Base-by-base conservation (phyloP, 805 yeast genomes). In the Clavispora santaluciae region DNA sequence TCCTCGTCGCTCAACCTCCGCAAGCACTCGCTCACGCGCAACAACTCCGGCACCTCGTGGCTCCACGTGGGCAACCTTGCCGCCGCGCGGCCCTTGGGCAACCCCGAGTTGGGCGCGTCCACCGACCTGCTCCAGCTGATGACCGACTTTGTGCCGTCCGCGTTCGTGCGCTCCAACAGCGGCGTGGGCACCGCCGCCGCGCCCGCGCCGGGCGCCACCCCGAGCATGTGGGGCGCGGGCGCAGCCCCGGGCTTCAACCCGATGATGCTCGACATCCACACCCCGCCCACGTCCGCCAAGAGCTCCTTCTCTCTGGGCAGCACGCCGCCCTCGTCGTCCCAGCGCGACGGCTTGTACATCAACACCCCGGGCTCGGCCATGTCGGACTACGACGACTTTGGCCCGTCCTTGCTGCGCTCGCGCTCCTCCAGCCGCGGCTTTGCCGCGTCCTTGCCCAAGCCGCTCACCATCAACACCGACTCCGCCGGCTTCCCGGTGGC, bases 71-170 rank as follows among this genome's bases (percentile, higher is more conserved):
- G 75, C 4, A 69, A 68, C 48, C 56, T 68, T 42, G 59, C 56
- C 45, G 61, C 56, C 39, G 56, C 61, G 11, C 60, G 67, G 41
- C 54, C 61, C n/a, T 44, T 46, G 33, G 40, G 40, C 29, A 46
- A 55, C 33, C 60, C 56, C 8, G 56, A 56, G 23, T 40, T 50
- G 17, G 58, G 55, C 35, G 53, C 45, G 17, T 63, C 69, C 38
- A 57, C 72, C 1, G 73, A 69, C 46, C 66, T 71, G 8, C 60
- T 69, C 46, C 73, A 66, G 49, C 68, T 70, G 42, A 63, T 67
- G 57, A 72, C 64, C 43, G 73, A 69, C 52, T 69, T 51, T 42
- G 73, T 69, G 4, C 72, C 75, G 2, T 73, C 66, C 42, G 55
- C 64, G 7, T 58, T 64, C 28, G 63, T 68, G 22, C 31, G 31